A percentile compares a stretch with the other conserved stretches of the same genome.
Conservation (phyloP, 352 stramenopile genomes). For the Globisporangium irregulare region DNA sequence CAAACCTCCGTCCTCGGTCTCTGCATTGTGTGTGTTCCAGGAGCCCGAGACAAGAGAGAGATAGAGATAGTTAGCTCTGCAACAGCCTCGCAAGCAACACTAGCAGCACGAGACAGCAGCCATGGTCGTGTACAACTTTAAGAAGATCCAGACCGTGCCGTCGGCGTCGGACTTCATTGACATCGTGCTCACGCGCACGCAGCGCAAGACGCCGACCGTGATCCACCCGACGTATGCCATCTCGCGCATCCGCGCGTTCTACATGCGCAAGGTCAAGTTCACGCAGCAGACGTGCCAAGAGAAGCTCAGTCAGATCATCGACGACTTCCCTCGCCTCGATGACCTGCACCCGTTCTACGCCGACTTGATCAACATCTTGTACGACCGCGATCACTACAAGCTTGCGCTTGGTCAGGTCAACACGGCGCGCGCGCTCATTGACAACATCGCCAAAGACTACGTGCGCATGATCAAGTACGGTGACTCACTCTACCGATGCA, state of each 20-base stretch:
- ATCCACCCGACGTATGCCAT: conserved; percentile 98
- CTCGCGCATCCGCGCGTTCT: conserved; percentile 93
- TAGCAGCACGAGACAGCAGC: conserved; percentile 11
- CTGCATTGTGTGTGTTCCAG: conserved; percentile 22
- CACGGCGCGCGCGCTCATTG: conserved; percentile 96
- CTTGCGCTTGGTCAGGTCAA: conserved; percentile 99
- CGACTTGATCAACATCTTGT: conserved; percentile 99
- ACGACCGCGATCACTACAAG: conserved; percentile 99
- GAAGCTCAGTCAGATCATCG: conserved; percentile 96
- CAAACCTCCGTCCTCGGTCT: neutral
- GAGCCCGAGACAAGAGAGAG: conserved; percentile 13
- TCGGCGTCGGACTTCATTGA: conserved; percentile 98
- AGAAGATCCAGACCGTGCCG: conserved; percentile 98
- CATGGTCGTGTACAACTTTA: conserved; percentile 99
- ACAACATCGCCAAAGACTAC: conserved; percentile 98
- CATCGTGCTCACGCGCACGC: conserved; percentile 98
- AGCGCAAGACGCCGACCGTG: conserved; percentile 99
- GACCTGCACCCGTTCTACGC: conserved; percentile 99
- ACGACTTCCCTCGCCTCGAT: conserved; percentile 98
- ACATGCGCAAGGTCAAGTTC: conserved; percentile 99
- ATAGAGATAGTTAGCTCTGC: conserved; percentile 7
- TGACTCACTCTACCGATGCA: conserved; percentile 99
- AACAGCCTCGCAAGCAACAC: neutral
- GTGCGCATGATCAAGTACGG: conserved; percentile 99
- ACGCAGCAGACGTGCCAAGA: conserved; percentile 99